A percentile compares a stretch with the other conserved stretches of the same genome.
Conservation (phyloP, 2,329 filamentous ascomycete genomes). For the Remersonia thermophila region DNA sequence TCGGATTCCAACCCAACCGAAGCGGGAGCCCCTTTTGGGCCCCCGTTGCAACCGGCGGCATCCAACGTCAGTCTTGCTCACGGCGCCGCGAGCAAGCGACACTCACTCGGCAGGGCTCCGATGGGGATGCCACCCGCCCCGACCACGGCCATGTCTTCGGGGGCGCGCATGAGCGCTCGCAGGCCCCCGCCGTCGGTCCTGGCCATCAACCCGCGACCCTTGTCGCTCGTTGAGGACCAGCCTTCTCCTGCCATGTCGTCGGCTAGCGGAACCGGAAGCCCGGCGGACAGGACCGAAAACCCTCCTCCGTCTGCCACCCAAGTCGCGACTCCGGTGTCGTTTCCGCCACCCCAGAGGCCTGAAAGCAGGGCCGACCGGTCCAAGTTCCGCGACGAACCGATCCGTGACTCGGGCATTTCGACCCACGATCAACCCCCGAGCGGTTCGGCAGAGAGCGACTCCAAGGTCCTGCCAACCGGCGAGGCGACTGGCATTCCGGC, state of each 20-base stretch:
- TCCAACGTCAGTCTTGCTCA: conserved; percentile 45
- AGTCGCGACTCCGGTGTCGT: conserved; percentile 15
- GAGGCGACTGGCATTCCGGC: too few relatives aligned
- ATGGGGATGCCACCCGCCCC: conserved; percentile 7
- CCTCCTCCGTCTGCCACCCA: conserved; percentile 8
- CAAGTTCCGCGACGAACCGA: neutral
- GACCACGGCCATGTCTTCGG: conserved; percentile 2
- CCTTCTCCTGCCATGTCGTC: conserved; percentile 30
- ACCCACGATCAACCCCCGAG: conserved; percentile 1
- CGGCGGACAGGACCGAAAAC: conserved; percentile 5
- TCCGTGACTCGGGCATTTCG: conserved; percentile 1
- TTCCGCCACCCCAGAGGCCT: conserved; percentile 9
- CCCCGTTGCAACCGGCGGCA: conserved; percentile 21
- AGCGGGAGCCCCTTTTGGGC: neutral
- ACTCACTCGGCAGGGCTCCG: conserved; percentile 26
- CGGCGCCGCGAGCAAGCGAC: conserved; percentile 29
- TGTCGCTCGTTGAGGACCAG: conserved; percentile 43
- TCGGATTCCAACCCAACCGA: conserved; percentile 12
- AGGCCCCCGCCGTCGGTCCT: conserved; percentile 35
- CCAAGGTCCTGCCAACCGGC: neutral
- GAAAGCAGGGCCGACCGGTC: neutral
- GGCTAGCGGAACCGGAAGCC: conserved; percentile 4
- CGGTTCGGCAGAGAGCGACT: neutral
- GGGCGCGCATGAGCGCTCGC: conserved; percentile 13
- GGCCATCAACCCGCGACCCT: conserved; percentile 33